These are phyloP conservation scores for Lasiodiplodia hormozganensis DNA, from an alignment of 2,329 filamentous ascomycete species.

Conservation along the genomic window DNA sequence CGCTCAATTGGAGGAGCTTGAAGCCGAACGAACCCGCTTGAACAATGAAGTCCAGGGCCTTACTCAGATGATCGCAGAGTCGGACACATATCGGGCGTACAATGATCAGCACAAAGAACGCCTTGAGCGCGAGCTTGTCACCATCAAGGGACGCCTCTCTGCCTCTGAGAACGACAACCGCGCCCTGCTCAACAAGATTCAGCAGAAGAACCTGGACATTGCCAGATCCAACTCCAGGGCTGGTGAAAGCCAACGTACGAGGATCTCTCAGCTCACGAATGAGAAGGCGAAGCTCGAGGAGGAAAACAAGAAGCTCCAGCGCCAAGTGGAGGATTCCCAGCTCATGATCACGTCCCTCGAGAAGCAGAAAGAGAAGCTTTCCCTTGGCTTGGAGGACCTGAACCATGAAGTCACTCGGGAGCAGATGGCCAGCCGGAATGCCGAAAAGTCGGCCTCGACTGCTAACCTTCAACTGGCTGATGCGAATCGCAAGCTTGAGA, in stretches of 20 bases:
- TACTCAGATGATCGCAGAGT: slow-evolving; percentile 85
- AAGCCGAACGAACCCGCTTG: slow-evolving; percentile 78
- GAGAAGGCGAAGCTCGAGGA: slow-evolving; percentile 87
- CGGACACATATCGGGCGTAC: slow-evolving; percentile 85
- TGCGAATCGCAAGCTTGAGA: slow-evolving; percentile 86
- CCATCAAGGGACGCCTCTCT: slow-evolving; percentile 84
- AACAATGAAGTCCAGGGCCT: slow-evolving; percentile 83
- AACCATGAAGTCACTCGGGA: slow-evolving; percentile 91
- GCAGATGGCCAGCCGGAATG: slow-evolving; percentile 86
- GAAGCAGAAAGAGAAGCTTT: slow-evolving; percentile 93
- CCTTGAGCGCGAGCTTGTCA: slow-evolving; percentile 87
- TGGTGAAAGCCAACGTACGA: slow-evolving; percentile 80
- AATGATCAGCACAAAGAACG: slow-evolving; percentile 95
- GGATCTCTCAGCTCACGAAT: slow-evolving; percentile 74
- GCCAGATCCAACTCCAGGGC: slow-evolving; percentile 87
- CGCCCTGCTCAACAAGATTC: slow-evolving; percentile 92
- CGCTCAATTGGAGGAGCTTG: slow-evolving; percentile 77
- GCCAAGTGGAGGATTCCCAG: slow-evolving; percentile 86
- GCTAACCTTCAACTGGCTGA: slow-evolving; percentile 85
- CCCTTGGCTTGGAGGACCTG: slow-evolving; percentile 86
- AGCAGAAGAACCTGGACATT: slow-evolving; percentile 96
- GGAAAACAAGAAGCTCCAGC: slow-evolving; percentile 78
- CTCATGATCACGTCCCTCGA: slow-evolving; percentile 82
- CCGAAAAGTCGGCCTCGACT: slow-evolving; percentile 85
- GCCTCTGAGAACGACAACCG: slow-evolving; percentile 98